Conservation (phyloP, 2,329 filamentous ascomycete species). For the Gnomoniopsis sp. region DNA sequence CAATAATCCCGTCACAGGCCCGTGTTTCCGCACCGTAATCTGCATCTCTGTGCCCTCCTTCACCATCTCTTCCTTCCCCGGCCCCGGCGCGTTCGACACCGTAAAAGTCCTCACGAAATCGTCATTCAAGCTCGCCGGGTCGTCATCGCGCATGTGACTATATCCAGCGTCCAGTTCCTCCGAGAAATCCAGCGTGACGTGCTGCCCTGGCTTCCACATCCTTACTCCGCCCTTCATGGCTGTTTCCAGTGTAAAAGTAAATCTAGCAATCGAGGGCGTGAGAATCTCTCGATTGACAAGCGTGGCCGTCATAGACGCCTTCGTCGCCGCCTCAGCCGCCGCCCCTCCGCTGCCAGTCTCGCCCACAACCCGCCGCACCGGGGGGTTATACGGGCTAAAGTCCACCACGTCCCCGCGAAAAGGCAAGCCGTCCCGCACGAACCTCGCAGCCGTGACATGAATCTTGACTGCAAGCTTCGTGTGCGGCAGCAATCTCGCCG, state of each 20-base stretch:
- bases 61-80: constrained; percentile 23
- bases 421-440: constrained; percentile 62
- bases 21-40: constrained; percentile 68
- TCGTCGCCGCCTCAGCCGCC: background rate
- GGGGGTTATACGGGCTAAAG: constrained; percentile 76
- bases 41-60: constrained; percentile 52
- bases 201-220: constrained; percentile 67
- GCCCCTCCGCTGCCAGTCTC: constrained; percentile 42
- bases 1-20: constrained; percentile 64
- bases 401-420: constrained; percentile 61
- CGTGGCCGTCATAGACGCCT: constrained; percentile 40
- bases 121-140: constrained; percentile 77
- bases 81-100: constrained; percentile 57
- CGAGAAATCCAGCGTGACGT: constrained; percentile 72
- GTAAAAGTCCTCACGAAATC: constrained; percentile 84
- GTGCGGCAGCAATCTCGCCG: constrained; percentile 60
- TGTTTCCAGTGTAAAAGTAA: constrained; percentile 43
- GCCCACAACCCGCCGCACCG: constrained; percentile 58
- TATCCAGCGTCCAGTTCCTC: constrained; percentile 70
- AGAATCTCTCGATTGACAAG: constrained; percentile 58
- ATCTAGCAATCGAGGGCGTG: constrained; percentile 65
- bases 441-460: constrained; percentile 55
- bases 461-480: constrained; percentile 72
- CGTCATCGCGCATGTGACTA: constrained; percentile 78
- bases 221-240: constrained; percentile 18